Conservation (phyloP, 768 basidiomycete species). For the Termitomyces sp. region DNA sequence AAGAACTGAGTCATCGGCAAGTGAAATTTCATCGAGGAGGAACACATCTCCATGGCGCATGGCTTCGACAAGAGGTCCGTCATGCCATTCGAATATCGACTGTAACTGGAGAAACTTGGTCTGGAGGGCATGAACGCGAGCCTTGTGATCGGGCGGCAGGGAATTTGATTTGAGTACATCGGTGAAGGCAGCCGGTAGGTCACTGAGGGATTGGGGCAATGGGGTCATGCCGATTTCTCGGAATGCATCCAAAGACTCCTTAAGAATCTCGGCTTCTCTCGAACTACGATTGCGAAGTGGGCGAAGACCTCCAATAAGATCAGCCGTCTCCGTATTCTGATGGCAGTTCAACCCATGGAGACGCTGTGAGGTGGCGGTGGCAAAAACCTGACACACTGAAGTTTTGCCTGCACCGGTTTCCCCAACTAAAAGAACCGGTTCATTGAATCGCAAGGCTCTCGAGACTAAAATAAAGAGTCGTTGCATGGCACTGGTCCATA, state of each 20-base stretch:
- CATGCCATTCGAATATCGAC: slow-evolving; percentile 95
- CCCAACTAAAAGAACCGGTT: slow-evolving; percentile 92
- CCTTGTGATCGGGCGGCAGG: slow-evolving; percentile 23
- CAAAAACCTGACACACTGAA: slow-evolving; percentile 88
- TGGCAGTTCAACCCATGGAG: slow-evolving; percentile 88
- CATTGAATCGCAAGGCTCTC: slow-evolving; percentile 83
- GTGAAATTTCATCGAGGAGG: slow-evolving; percentile 92
- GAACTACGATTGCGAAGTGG: slow-evolving; percentile 75
- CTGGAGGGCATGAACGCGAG: slow-evolving; percentile 35
- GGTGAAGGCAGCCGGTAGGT: slow-evolving; percentile 21
- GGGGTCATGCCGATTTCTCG: slow-evolving; percentile 31
- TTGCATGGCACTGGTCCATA: slow-evolving; percentile 95
- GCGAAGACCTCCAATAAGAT: slow-evolving; percentile 89
- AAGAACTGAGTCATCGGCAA: slow-evolving; percentile 96
- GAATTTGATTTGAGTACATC: slow-evolving; percentile 19
- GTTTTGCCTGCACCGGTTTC: slow-evolving; percentile 99
- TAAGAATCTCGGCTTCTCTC: slow-evolving; percentile 42
- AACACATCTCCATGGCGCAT: slow-evolving; percentile 86
- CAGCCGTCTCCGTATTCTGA: slow-evolving; percentile 97
- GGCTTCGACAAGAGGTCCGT: slow-evolving; percentile 91
- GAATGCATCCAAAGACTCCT: slow-evolving; percentile 36
- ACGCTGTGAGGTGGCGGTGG: slow-evolving; percentile 52
- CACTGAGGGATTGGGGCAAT: slow-evolving; percentile 18
- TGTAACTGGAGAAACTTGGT: slow-evolving; percentile 42
- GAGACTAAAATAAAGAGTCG: slow-evolving; percentile 80